Evolutionary conservation across 129 eudicot species (phyloP).

Genomic region (Glebionis coronaria): DNA sequence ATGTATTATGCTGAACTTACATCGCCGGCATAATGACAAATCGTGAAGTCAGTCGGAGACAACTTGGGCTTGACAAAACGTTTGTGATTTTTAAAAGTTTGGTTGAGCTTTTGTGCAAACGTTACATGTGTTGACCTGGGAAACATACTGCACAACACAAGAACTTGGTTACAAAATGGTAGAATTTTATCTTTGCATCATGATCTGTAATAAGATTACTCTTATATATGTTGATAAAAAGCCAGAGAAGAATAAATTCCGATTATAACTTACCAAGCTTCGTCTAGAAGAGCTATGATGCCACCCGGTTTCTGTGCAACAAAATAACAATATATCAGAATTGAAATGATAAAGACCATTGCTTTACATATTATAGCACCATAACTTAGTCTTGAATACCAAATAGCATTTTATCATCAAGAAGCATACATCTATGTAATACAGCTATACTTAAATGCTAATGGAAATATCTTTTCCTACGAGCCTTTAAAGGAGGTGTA

Average conservation of each 20-base stretch:
- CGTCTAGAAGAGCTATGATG: constrained; percentile 96
- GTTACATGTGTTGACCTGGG: constrained; percentile 97
- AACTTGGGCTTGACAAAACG: constrained; percentile 88
- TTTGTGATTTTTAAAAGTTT: constrained; percentile 79
- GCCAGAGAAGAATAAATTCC: background rate
- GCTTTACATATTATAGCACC: background rate
- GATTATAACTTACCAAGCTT: constrained; percentile 86
- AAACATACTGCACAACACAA: constrained; percentile 75
- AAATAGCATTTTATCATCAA: background rate
- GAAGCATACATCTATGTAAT: background rate
- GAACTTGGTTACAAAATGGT: constrained; percentile 13
- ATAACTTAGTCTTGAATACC: background rate
- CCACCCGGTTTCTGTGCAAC: constrained; percentile 94
- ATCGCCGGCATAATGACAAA: constrained; percentile 96
- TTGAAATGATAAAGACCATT: constrained; percentile 15
- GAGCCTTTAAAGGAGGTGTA: background rate
- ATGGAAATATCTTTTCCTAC: background rate
- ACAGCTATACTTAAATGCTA: background rate
- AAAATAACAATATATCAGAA: constrained; percentile 27
- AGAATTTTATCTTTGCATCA: constrained; percentile 8
- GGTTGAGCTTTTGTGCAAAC: constrained; percentile 89
- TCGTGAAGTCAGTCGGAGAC: constrained; percentile 92
- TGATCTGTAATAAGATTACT: background rate
- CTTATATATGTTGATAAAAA: constrained; percentile 1
- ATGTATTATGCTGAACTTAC: constrained; percentile 46